A percentile compares a stretch with the other conserved stretches of the same genome.
These are phyloP conservation scores for Kazachstania viticola DNA, from an alignment of 805 yeast species.

Conservation along the genomic window DNA sequence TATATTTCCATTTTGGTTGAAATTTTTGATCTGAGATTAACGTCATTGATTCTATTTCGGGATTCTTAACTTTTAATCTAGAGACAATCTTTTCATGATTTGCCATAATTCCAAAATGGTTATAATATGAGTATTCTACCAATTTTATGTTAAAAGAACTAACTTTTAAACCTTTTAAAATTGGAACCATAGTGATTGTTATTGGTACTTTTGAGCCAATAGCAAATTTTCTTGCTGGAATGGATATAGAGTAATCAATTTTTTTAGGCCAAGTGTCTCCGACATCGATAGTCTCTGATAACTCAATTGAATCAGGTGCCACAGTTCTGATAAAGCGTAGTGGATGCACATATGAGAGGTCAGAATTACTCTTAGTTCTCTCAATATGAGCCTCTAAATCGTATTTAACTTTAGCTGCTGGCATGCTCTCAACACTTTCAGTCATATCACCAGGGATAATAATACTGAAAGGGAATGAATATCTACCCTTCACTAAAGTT, in stretches of 20 bases:
- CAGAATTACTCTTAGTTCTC: slow-evolving; percentile 59
- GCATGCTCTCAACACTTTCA: slow-evolving; percentile 84
- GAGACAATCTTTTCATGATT: slow-evolving; percentile 52
- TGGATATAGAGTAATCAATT: slow-evolving; percentile 78
- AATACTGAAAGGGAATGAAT: slow-evolving; percentile 81
- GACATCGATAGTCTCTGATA: slow-evolving; percentile 85
- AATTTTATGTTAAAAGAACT: slow-evolving; percentile 62
- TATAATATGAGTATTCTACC: slow-evolving; percentile 52
- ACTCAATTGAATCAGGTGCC: slow-evolving; percentile 76
- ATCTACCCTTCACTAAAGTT: slow-evolving; percentile 59
- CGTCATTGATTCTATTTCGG: slow-evolving; percentile 14
- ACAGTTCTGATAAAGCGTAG: slow-evolving; percentile 76
- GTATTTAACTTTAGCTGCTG: slow-evolving; percentile 65
- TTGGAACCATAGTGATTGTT: slow-evolving; percentile 62
- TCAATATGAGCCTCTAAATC: slow-evolving; percentile 71
- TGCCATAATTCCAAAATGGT: slow-evolving; percentile 42
- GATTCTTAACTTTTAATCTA: slow-evolving; percentile 37
- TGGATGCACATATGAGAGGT: slow-evolving; percentile 57
- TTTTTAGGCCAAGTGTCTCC: slow-evolving; percentile 95
- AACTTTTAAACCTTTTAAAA: slow-evolving; percentile 66
- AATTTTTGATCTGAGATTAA: slow-evolving; percentile 16
- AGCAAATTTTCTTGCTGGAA: slow-evolving; percentile 82
- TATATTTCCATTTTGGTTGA: slow-evolving; percentile 68
- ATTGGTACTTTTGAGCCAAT: slow-evolving; percentile 74
- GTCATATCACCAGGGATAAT: slow-evolving; percentile 73